These are phyloP conservation scores for Heimioporus sp. DNA, from an alignment of 768 basidiomycete genomes.

Conservation along the genomic window DNA sequence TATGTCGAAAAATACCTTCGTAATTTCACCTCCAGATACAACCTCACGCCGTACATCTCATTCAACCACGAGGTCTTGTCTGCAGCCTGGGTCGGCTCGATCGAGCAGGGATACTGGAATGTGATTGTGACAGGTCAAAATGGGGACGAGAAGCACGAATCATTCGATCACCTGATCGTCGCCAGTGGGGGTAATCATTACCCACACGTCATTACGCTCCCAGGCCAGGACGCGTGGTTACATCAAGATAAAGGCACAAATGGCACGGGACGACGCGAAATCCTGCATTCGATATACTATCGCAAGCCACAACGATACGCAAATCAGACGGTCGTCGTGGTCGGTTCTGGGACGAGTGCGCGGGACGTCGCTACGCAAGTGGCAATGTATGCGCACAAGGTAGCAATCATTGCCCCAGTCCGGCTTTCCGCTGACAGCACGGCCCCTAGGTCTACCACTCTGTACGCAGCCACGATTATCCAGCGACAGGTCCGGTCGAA, in stretches of 20 bases:
- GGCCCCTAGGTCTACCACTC: conserved; percentile 34
- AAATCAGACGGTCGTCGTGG: conserved; percentile 46
- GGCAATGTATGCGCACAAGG: conserved; percentile 38
- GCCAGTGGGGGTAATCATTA: conserved; percentile 55
- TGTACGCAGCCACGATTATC: conserved; percentile 26
- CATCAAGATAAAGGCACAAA: conserved; percentile 13
- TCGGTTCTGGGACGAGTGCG: conserved; percentile 47
- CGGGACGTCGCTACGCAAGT: conserved; percentile 47
- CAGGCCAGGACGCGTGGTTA: conserved; percentile 51
- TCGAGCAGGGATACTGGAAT: conserved; percentile 42
- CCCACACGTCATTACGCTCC: conserved; percentile 44
- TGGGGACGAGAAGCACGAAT: conserved; percentile 19
- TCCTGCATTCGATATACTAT: conserved; percentile 55
- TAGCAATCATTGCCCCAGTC: conserved; percentile 17
- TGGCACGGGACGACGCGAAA: conserved; percentile 27
- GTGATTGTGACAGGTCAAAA: conserved; percentile 30
- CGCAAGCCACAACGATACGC: conserved; percentile 44
- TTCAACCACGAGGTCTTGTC: conserved; percentile 43
- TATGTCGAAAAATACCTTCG: conserved; percentile 46
- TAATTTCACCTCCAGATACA: conserved; percentile 33
- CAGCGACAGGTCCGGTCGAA: conserved; percentile 20
- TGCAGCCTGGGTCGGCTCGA: conserved; percentile 44
- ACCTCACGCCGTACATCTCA: conserved; percentile 39
- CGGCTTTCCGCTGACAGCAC: no score
- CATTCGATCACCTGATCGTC: conserved; percentile 54